Conservation (phyloP, 352 stramenopile genomes). For the Hyaloperonospora brassicae region DNA sequence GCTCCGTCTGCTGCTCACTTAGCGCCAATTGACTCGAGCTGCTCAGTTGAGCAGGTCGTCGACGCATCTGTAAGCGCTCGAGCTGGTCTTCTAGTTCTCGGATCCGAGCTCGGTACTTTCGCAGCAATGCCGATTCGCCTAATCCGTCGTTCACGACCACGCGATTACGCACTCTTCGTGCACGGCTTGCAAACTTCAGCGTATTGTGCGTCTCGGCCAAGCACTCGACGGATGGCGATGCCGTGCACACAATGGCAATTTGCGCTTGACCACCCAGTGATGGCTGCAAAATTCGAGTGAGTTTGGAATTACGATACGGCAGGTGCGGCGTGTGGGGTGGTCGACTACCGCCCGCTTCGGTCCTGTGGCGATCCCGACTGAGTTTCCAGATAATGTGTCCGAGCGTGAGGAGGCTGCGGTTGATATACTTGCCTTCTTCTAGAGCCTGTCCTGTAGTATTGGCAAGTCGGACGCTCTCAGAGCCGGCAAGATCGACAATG, state of each 20-base stretch:
- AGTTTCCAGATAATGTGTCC: constrained; percentile 93
- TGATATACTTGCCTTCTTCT: constrained; percentile 87
- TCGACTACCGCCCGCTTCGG: constrained; percentile 9
- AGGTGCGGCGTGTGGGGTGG: constrained; percentile 56
- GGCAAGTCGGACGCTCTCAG: constrained; percentile 72
- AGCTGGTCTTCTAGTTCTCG: constrained; percentile 60
- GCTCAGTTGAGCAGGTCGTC: constrained; percentile 19
- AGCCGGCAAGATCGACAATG: constrained; percentile 88
- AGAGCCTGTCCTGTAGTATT: constrained; percentile 71
- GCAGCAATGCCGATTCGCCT: constrained; percentile 56
- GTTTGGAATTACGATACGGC: constrained; percentile 96
- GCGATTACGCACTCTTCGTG: constrained; percentile 89
- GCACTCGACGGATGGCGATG: constrained; percentile 90
- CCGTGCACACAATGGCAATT: constrained; percentile 96
- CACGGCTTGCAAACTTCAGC: constrained; percentile 92
- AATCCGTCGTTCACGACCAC: constrained; percentile 85
- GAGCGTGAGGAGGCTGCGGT: constrained; percentile 86
- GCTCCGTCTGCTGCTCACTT: constrained; percentile 55
- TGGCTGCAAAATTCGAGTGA: constrained; percentile 96
- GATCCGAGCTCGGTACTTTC: constrained; percentile 62
- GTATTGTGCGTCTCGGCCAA: constrained; percentile 92
- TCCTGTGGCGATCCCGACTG: constrained; percentile 42
- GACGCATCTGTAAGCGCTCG: constrained; percentile 42
- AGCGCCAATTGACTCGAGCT: constrained; percentile 27
- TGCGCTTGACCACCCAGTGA: constrained; percentile 92